These are phyloP conservation scores for Rhynchosporium graminicola DNA, from an alignment of 2,329 filamentous ascomycete genomes.

Conservation along the genomic window DNA sequence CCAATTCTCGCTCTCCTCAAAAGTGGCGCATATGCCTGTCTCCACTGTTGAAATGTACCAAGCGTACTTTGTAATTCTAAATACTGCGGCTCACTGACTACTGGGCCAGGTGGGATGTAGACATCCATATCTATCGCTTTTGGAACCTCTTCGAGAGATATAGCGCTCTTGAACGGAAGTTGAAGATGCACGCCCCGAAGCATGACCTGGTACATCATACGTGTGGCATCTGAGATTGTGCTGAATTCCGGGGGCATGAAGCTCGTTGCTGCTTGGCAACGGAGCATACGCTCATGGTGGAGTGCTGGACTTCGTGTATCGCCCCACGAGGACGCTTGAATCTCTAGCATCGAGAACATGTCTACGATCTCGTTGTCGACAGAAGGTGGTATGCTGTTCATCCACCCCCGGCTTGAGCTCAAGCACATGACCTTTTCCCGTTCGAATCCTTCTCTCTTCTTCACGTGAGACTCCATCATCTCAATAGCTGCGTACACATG, in stretches of 20 bases:
- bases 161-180: neutral
- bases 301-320: neutral
- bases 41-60: neutral
- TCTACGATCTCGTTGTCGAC: slow-evolving; percentile 1
- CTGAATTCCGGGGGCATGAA: slow-evolving; percentile 8
- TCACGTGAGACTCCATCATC: slow-evolving; percentile 13
- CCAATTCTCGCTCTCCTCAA: neutral
- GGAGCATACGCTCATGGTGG: neutral
- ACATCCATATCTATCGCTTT: neutral
- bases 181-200: slow-evolving; percentile 9
- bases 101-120: neutral
- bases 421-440: neutral
- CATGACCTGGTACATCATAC: neutral
- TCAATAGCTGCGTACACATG: slow-evolving; percentile 10
- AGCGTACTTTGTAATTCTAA: neutral
- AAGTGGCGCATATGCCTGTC: neutral
- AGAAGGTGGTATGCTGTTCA: too few relatives aligned
- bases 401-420: neutral
- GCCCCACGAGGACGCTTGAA: neutral
- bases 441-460: neutral
- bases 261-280: neutral
- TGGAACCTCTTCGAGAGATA: neutral
- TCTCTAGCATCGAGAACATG: slow-evolving; percentile 8
- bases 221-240: neutral
- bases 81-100: neutral